Percentiles rank a stretch among this genome's conserved stretches.
These are phyloP conservation scores for Clausena lansium DNA, from an alignment of 345 rosid species.

Conservation along the genomic window DNA sequence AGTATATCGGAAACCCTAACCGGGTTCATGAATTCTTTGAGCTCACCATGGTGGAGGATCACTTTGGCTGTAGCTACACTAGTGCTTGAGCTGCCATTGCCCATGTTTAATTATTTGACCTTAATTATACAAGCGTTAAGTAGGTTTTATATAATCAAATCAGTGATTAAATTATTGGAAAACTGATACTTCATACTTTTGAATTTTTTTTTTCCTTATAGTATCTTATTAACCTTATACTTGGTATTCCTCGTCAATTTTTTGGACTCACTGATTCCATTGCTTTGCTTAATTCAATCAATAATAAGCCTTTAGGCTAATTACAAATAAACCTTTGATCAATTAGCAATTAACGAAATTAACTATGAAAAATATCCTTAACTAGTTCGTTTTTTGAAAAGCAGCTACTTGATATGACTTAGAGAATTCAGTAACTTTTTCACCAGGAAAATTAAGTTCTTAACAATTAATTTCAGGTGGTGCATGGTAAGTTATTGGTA, in stretches of 20 bases:
- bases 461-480: background rate
- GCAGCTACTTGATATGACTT: background rate
- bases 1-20: slow-evolving; percentile 45
- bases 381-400: background rate
- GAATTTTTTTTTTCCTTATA: background rate
- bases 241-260: background rate
- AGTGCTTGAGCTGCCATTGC: slow-evolving; percentile 12
- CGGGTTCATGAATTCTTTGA: slow-evolving; percentile 47
- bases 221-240: background rate
- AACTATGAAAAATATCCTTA: background rate
- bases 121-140: background rate
- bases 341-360: too few species aligned
- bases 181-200: background rate
- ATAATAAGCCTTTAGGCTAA: too few species aligned
- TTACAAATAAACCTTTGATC: too few species aligned
- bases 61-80: slow-evolving; percentile 45
- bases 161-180: background rate
- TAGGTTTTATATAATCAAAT: background rate
- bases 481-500: too few species aligned
- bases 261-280: background rate
- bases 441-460: background rate
- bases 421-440: background rate
- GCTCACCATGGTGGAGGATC: slow-evolving; percentile 46
- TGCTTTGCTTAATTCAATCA: background rate
- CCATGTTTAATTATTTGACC: background rate